phyloP scores from a whole-genome alignment of 345 rosid genomes.

The Raphanus raphanistrum region DNA sequence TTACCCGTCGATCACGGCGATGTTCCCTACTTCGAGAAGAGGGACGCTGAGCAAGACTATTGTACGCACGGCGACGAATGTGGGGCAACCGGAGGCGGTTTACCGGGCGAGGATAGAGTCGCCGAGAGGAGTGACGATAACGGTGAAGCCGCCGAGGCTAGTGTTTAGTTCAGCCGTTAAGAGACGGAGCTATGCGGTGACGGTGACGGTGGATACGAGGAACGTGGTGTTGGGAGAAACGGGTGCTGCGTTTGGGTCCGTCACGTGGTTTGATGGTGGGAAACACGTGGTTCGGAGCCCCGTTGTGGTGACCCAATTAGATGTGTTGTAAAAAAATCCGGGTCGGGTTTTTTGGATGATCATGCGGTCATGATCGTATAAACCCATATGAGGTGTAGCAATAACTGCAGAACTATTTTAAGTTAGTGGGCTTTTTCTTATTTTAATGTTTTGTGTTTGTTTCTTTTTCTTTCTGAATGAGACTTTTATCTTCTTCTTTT shows the following conservation, averaged over 20 bases:
- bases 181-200: slow-evolving; percentile 60
- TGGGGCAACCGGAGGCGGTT: slow-evolving; percentile 48
- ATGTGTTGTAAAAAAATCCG: slow-evolving; percentile 13
- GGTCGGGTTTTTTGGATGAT: slow-evolving; percentile 26
- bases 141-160: slow-evolving; percentile 58
- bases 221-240: slow-evolving; percentile 55
- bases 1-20: slow-evolving; percentile 78
- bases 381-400: slow-evolving; percentile 20
- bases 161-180: slow-evolving; percentile 50
- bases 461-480: slow-evolving; percentile 6
- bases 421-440: not conserved
- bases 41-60: slow-evolving; percentile 48
- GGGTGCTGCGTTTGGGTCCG: slow-evolving; percentile 69
- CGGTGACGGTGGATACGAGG: slow-evolving; percentile 51
- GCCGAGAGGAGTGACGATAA: slow-evolving; percentile 61
- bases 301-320: slow-evolving; percentile 56
- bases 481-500: not conserved
- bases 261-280: slow-evolving; percentile 76
- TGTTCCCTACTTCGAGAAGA: slow-evolving; percentile 48
- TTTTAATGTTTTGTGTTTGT: slow-evolving; percentile 14
- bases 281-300: slow-evolving; percentile 75
- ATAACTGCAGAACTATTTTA: slow-evolving; percentile 26
- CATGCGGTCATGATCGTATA: slow-evolving; percentile 35
- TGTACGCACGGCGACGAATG: slow-evolving; percentile 69
- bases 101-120: slow-evolving; percentile 51